phyloP scores from a whole-genome alignment of 192 early-diverging fungal species.

The Gaertneriomyces semiglobifer region DNA sequence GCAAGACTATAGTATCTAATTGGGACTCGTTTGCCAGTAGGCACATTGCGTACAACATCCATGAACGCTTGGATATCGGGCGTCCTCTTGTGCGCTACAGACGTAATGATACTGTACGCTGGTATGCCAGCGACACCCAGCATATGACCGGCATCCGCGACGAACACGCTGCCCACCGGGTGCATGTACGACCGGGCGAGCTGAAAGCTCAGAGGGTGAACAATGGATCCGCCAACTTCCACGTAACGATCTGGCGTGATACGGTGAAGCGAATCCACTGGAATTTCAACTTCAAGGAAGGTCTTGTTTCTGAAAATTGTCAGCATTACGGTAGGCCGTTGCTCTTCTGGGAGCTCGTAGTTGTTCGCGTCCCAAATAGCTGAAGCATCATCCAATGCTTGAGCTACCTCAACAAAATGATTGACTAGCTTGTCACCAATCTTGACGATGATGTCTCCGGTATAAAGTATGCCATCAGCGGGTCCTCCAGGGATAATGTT shows the following conservation, averaged over 20 bases:
- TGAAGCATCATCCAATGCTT: constrained; percentile 50
- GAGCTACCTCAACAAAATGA: constrained; percentile 68
- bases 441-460: constrained; percentile 39
- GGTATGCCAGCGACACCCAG: constrained; percentile 37
- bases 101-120: constrained; percentile 31
- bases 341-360: constrained; percentile 12
- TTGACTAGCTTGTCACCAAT: constrained; percentile 56
- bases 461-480: constrained; percentile 53
- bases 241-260: constrained; percentile 75
- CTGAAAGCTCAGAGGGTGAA: constrained; percentile 44
- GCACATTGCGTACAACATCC: constrained; percentile 50
- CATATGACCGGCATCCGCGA: constrained; percentile 41
- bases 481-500: constrained; percentile 57
- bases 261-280: constrained; percentile 30
- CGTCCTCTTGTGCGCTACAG: constrained; percentile 46
- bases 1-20: constrained; percentile 29
- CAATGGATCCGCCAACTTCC: constrained; percentile 73
- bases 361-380: constrained; percentile 22
- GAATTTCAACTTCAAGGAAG: constrained; percentile 38
- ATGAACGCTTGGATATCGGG: constrained; percentile 73
- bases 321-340: constrained; percentile 12
- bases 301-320: constrained; percentile 44
- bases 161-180: constrained; percentile 34
- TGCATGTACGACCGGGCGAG: constrained; percentile 37
- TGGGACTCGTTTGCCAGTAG: constrained; percentile 30